Percentiles rank a stretch among this genome's conserved stretches.
Evolutionary conservation across 2,329 filamentous ascomycete genomes (phyloP).

Genomic region (Ophiocordyceps camponoti-floridani): DNA sequence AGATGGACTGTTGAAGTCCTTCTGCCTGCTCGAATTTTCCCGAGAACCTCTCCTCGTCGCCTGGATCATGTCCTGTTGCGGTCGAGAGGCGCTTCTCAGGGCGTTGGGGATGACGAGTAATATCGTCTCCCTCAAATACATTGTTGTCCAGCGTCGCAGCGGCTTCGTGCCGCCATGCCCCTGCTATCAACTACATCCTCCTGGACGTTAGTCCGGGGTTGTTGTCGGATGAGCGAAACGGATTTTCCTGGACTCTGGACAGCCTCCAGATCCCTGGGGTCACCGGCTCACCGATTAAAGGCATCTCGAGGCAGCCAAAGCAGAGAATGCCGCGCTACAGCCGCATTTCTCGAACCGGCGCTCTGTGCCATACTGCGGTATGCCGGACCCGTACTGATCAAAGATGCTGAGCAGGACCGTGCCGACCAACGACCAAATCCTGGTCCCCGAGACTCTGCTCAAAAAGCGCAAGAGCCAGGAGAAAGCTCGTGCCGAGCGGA

Average conservation of each 20-base stretch:
- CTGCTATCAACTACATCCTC: slow-evolving; percentile 17
- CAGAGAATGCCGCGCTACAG: slow-evolving; percentile 78
- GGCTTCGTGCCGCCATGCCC: slow-evolving; percentile 8
- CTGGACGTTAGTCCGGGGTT: slow-evolving; percentile 33
- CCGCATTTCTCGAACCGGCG: slow-evolving; percentile 89
- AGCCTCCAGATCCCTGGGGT: slow-evolving; percentile 1
- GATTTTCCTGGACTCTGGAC: background rate
- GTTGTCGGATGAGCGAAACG: slow-evolving; percentile 56
- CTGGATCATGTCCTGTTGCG: slow-evolving; percentile 28
- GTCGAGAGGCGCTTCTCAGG: slow-evolving; percentile 44
- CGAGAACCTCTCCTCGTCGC: slow-evolving; percentile 37
- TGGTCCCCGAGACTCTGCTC: slow-evolving; percentile 97
- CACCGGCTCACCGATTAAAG: slow-evolving; percentile 60
- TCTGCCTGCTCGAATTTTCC: slow-evolving; percentile 68
- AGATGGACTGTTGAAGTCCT: slow-evolving; percentile 15
- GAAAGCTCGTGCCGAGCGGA: slow-evolving; percentile 87
- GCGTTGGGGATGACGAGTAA: slow-evolving; percentile 61
- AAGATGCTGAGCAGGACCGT: slow-evolving; percentile 50
- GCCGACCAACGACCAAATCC: slow-evolving; percentile 84
- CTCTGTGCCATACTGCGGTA: slow-evolving; percentile 42
- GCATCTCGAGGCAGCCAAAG: slow-evolving; percentile 69
- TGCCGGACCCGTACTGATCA: slow-evolving; percentile 69
- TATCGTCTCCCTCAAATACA: slow-evolving; percentile 59
- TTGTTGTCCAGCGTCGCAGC: slow-evolving; percentile 32
- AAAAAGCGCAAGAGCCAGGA: slow-evolving; percentile 99